Evolutionary conservation across 1,139 yeast species (phyloP).

Genomic region (Taiozyma sp.): DNA sequence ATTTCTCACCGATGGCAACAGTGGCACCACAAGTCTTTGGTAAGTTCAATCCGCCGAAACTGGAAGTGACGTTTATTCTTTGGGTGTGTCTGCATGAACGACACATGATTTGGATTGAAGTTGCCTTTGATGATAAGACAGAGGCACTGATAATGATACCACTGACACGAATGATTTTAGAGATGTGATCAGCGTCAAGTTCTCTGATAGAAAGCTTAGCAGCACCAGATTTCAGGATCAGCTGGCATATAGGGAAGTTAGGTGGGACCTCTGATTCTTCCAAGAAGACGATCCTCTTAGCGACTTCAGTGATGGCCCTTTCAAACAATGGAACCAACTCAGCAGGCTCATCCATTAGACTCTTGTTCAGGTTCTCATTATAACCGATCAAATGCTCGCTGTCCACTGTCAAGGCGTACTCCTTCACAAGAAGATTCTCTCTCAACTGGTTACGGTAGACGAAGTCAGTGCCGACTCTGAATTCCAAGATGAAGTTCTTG

Average conservation of each 20-base stretch:
- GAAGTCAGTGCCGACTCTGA: slow-evolving; percentile 77
- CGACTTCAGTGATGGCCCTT: slow-evolving; percentile 84
- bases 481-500: slow-evolving; percentile 79
- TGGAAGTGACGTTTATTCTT: slow-evolving; percentile 60
- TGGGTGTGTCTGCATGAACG: slow-evolving; percentile 81
- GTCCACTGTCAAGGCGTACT: slow-evolving; percentile 70
- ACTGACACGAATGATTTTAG: slow-evolving; percentile 85
- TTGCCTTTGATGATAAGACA: slow-evolving; percentile 84
- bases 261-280: slow-evolving; percentile 35
- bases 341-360: slow-evolving; percentile 79
- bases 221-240: slow-evolving; percentile 72
- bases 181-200: slow-evolving; percentile 81
- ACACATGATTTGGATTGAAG: slow-evolving; percentile 80
- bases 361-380: slow-evolving; percentile 86
- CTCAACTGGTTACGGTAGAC: slow-evolving; percentile 90
- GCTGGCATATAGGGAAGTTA: slow-evolving; percentile 77
- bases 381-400: slow-evolving; percentile 83
- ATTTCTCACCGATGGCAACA: slow-evolving; percentile 46
- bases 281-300: slow-evolving; percentile 41
- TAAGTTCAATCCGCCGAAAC: slow-evolving; percentile 74
- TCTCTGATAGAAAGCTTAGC: slow-evolving; percentile 73
- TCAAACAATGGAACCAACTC: slow-evolving; percentile 91
- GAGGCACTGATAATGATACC: slow-evolving; percentile 94
- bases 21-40: slow-evolving; percentile 67
- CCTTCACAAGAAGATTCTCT: slow-evolving; percentile 76